Evolutionary conservation across 2,329 filamentous ascomycete genomes (phyloP), one percentile per base, ranked within the genome.

Genomic region (Hirsutella rhossiliensis): DNA sequence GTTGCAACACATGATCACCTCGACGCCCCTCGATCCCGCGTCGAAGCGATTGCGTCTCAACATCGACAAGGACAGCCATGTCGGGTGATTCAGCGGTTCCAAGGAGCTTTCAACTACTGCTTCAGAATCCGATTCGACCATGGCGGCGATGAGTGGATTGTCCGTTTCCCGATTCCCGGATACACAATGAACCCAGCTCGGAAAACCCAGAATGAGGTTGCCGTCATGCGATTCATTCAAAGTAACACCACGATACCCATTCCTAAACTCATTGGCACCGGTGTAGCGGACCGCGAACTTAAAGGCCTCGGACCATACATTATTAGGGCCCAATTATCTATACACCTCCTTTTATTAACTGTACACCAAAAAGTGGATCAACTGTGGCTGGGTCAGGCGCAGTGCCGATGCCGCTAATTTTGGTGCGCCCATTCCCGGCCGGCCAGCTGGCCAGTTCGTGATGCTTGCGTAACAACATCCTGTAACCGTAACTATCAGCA

Each of bases 211-310:
- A 39, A 39, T 19, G 38, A 39, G 27, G 38, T 27, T n/a, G 38
- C 19, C 38, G 38, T 39, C 38, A 39, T 39, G 38, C 38, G 38
- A 23, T 39, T 39, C 38, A 39, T 39, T n/a, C 38, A 39, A 28
- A 39, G 18, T n/a, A 23, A 39, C 19, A 39, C 38, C 8, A 27
- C 38, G 38, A 39, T 39, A 27, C 38, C 38, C 20, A 39, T 39
- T 39, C 38, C 38, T 15, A 39, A 39, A 39, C 15, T 39, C 23
- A 15, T 39, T 39, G 38, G 38, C 19, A 27, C 20, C 19, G 38
- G 20, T n/a, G 38, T 39, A 19, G 38, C 38, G 15, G 38, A 39
- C 23, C 19, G 38, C 19, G 38, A 39, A 15, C 27, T 39, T 19
- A 19, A 39, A 3, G 38, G 38, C 38, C 18, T 39, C 38, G 38